phyloP scores from a whole-genome alignment of 441 rosid species.

The Breynia disticha region DNA sequence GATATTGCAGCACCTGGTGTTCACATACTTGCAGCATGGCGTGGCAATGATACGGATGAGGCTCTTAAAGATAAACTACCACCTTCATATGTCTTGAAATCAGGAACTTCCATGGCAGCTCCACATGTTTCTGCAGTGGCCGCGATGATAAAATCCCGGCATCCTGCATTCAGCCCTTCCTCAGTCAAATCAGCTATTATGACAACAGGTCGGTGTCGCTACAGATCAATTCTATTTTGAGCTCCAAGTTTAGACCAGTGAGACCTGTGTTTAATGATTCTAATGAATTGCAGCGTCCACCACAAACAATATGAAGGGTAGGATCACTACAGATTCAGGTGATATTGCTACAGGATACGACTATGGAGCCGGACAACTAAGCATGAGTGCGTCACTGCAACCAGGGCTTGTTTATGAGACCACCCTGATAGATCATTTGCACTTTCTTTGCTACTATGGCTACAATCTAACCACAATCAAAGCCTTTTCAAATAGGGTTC shows the following conservation, averaged over 20 bases:
- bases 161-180: slow-evolving; percentile 48
- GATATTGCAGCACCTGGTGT: slow-evolving; percentile 80
- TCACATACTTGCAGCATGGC: slow-evolving; percentile 52
- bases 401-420: slow-evolving; percentile 74
- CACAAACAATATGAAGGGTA: slow-evolving; percentile 35
- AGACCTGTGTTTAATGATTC: background rate
- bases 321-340: slow-evolving; percentile 32
- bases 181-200: slow-evolving; percentile 73
- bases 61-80: slow-evolving; percentile 20
- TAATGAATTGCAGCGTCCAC: slow-evolving; percentile 40
- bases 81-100: slow-evolving; percentile 31
- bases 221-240: background rate
- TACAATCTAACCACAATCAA: slow-evolving; percentile 37
- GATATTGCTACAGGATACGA: slow-evolving; percentile 46
- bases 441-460: slow-evolving; percentile 52
- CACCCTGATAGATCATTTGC: slow-evolving; percentile 35
- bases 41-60: slow-evolving; percentile 28
- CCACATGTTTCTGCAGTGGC: slow-evolving; percentile 79
- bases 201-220: slow-evolving; percentile 47
- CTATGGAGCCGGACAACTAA: slow-evolving; percentile 59
- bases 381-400: slow-evolving; percentile 41
- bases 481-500: slow-evolving; percentile 25
- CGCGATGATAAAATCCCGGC: slow-evolving; percentile 49
- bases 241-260: background rate
- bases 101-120: slow-evolving; percentile 91